Percentiles rank a stretch among this genome's conserved stretches.
Evolutionary conservation across 2,329 filamentous ascomycete species (phyloP).

Genomic region (Cryphonectria naterciae): DNA sequence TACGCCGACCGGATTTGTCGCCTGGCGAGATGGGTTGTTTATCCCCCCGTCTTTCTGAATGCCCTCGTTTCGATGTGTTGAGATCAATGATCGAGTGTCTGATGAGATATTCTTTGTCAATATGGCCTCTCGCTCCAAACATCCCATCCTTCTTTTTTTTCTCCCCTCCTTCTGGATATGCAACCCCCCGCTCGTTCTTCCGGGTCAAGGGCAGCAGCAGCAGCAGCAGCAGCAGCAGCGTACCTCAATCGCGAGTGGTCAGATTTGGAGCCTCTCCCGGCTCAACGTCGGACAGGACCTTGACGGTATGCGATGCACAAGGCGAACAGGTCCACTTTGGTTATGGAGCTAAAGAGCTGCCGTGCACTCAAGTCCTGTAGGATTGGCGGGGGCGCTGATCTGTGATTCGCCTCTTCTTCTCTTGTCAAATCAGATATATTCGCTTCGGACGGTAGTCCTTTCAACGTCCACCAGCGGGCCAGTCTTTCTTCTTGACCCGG

Average conservation of each 20-base stretch:
- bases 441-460: not conserved
- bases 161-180: not conserved
- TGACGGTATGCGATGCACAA: constrained; percentile 15
- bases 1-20: constrained; percentile 2
- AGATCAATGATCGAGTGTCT: not conserved
- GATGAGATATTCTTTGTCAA: not conserved
- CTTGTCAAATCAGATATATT: constrained; percentile 21
- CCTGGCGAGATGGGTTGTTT: not conserved
- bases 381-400: constrained; percentile 18
- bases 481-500: constrained; percentile 13
- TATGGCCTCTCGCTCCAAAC: not conserved
- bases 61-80: not conserved
- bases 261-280: constrained; percentile 11
- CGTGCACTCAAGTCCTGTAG: not conserved
- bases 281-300: constrained; percentile 18
- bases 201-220: constrained; percentile 3
- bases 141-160: not conserved
- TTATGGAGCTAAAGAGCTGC: constrained; percentile 4
- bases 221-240: not conserved
- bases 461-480: constrained; percentile 11
- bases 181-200: not conserved
- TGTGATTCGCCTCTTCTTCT: constrained; percentile 17
- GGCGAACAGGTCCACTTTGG: constrained; percentile 6
- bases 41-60: not conserved
- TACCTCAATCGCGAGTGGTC: constrained; percentile 11